A percentile compares a stretch with the other conserved stretches of the same genome.
phyloP scores from a whole-genome alignment of 305 asterid genomes.

The Fraxinus greggii region DNA sequence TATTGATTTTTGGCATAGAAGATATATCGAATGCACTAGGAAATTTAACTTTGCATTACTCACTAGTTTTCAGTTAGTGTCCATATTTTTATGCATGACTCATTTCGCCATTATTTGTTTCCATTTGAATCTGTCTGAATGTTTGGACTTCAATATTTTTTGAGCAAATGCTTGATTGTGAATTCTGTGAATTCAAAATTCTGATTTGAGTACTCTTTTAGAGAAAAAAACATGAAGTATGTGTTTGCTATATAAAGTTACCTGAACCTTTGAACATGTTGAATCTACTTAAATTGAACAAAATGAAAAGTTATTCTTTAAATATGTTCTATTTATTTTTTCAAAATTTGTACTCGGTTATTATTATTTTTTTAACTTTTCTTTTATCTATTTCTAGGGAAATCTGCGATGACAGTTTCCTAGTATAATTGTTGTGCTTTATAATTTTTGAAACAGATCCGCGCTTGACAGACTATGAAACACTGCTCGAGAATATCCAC shows the following conservation, averaged over 20 bases:
- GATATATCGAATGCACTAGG: background rate
- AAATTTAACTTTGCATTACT: background rate
- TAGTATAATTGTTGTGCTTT: constrained; percentile 23
- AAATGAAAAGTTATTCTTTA: background rate
- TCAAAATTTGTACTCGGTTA: background rate
- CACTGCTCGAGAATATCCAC: constrained; percentile 85
- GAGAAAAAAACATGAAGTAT: background rate
- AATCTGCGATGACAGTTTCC: background rate
- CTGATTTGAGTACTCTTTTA: background rate
- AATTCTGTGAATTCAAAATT: background rate
- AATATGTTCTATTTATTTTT: background rate
- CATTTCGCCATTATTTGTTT: background rate
- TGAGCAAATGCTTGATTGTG: background rate
- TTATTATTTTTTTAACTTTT: background rate
- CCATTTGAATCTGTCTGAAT: background rate
- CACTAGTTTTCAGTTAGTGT: background rate
- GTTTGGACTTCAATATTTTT: background rate
- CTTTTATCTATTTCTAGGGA: background rate
- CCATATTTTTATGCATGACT: background rate
- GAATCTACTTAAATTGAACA: background rate
- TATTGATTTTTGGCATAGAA: background rate
- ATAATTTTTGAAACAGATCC: constrained; percentile 67
- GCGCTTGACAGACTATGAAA: constrained; percentile 95
- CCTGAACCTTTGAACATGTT: background rate
- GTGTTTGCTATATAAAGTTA: background rate